Evolutionary conservation across 2,329 filamentous ascomycete genomes (phyloP).

Genomic region (Cyphellophora attinorum): DNA sequence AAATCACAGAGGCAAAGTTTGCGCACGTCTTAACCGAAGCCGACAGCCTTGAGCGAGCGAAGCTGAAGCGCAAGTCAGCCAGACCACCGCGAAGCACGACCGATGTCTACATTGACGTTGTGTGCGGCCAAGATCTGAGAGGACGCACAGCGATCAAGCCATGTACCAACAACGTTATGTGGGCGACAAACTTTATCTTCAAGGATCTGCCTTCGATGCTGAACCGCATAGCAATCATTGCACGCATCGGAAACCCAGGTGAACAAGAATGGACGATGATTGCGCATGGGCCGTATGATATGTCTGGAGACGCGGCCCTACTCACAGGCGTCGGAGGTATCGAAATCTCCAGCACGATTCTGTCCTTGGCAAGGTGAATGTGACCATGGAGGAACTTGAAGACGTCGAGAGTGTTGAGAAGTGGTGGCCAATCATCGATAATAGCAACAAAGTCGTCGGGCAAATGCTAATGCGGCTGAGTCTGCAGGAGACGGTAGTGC

Average conservation of each 20-base stretch:
- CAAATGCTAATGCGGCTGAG: conserved; percentile 76
- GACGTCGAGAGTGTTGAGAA: conserved; percentile 70
- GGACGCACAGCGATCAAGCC: conserved; percentile 39
- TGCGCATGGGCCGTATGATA: conserved; percentile 32
- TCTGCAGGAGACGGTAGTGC: conserved; percentile 80
- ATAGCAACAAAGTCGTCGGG: conserved; percentile 65
- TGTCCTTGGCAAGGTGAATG: conserved; percentile 56
- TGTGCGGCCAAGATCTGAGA: conserved; percentile 38
- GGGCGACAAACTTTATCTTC: conserved; percentile 40
- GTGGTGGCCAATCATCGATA: conserved; percentile 77
- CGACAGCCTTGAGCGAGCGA: conserved; percentile 6
- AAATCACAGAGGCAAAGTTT: conserved; percentile 54
- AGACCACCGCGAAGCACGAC: conserved; percentile 20
- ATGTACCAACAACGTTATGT: conserved; percentile 36
- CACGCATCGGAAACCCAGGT: conserved; percentile 36
- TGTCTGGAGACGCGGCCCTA: conserved; percentile 31
- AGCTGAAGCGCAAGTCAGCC: conserved; percentile 15
- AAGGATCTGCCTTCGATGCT: conserved; percentile 37
- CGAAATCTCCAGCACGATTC: conserved; percentile 38
- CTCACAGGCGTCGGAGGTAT: conserved; percentile 33
- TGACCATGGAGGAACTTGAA: conserved; percentile 70
- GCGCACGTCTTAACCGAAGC: conserved; percentile 10
- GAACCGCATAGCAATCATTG: conserved; percentile 34
- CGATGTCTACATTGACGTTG: conserved; percentile 39
- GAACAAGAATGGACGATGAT: conserved; percentile 42